Evolutionary conservation across 2,329 filamentous ascomycete species (phyloP).

Genomic region (Paecilomyces sp.): DNA sequence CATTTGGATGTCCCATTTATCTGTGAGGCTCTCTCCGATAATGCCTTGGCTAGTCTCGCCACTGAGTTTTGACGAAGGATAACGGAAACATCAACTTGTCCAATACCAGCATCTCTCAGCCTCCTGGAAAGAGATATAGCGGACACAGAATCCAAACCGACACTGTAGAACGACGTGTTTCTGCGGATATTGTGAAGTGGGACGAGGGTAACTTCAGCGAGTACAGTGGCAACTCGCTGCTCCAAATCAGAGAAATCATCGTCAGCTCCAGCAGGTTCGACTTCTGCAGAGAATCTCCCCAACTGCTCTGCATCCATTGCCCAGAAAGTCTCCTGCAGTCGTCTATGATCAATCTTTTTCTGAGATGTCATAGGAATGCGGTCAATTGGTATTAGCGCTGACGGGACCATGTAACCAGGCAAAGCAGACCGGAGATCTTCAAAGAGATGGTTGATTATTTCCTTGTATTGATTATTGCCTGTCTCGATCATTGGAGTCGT

Average conservation of each 20-base stretch:
- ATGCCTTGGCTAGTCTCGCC: conserved; percentile 47
- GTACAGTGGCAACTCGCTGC: conserved; percentile 44
- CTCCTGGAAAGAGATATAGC: conserved; percentile 62
- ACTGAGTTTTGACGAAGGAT: conserved; percentile 64
- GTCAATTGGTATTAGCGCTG: conserved; percentile 62
- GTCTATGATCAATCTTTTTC: conserved; percentile 63
- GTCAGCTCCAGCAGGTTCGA: conserved; percentile 19
- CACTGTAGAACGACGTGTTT: conserved; percentile 65
- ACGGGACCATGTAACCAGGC: conserved; percentile 73
- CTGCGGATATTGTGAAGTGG: conserved; percentile 45
- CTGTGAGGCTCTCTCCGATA: conserved; percentile 4
- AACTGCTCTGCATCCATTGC: conserved; percentile 42
- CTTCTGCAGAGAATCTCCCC: conserved; percentile 25
- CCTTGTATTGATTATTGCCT: conserved; percentile 2
- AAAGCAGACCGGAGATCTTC: conserved; percentile 49
- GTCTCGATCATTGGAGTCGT: conserved; percentile 4
- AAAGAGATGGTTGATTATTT: conserved; percentile 43
- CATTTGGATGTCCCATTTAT: background rate
- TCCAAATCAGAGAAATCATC: conserved; percentile 52
- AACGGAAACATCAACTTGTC: conserved; percentile 56
- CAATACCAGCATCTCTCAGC: conserved; percentile 43
- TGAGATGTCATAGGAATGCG: conserved; percentile 64
- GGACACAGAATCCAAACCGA: conserved; percentile 78
- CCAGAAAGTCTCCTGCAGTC: conserved; percentile 45
- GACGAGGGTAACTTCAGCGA: conserved; percentile 47